These are phyloP conservation scores for Dactylellina haptotyla DNA, from an alignment of 2,329 filamentous ascomycete genomes.

Conservation along the genomic window DNA sequence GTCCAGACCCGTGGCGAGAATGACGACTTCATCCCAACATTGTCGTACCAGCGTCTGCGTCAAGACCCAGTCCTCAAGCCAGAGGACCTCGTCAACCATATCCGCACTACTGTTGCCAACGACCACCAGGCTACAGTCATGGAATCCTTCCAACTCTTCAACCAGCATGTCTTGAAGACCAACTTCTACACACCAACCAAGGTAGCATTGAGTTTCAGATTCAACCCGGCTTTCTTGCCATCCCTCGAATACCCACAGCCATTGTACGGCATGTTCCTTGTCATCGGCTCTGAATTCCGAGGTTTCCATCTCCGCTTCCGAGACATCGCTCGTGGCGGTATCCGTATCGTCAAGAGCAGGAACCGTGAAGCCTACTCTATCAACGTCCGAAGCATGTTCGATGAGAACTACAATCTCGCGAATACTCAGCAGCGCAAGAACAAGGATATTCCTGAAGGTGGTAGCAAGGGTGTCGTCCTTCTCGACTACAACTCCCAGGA, in stretches of 20 bases:
- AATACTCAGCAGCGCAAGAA: slow-evolving; percentile 99
- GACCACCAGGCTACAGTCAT: slow-evolving; percentile 99
- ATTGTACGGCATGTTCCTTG: slow-evolving; percentile 97
- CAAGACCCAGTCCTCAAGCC: slow-evolving; percentile 81
- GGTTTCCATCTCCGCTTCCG: slow-evolving; percentile 96
- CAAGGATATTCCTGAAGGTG: slow-evolving; percentile 98
- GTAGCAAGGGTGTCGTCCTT: slow-evolving; percentile 96
- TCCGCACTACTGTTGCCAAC: slow-evolving; percentile 82
- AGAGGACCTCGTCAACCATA: slow-evolving; percentile 76
- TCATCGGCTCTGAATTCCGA: slow-evolving; percentile 95
- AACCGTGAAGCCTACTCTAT: slow-evolving; percentile 96
- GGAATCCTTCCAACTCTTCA: slow-evolving; percentile 96
- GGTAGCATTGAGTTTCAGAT: slow-evolving; percentile 94
- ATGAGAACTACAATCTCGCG: slow-evolving; percentile 98
- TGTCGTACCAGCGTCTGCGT: slow-evolving; percentile 74
- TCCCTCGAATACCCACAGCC: slow-evolving; percentile 91
- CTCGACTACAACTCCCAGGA: slow-evolving; percentile 94
- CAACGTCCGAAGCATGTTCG: slow-evolving; percentile 94
- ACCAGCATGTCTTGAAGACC: slow-evolving; percentile 91
- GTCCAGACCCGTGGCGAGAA: slow-evolving; percentile 72
- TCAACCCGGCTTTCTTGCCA: slow-evolving; percentile 89
- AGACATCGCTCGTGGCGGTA: slow-evolving; percentile 95
- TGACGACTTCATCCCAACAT: slow-evolving; percentile 76
- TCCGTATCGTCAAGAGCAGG: slow-evolving; percentile 97
- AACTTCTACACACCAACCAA: slow-evolving; percentile 99